Conservation (phyloP, 352 stramenopile genomes). For the Phytophthora constricta region DNA sequence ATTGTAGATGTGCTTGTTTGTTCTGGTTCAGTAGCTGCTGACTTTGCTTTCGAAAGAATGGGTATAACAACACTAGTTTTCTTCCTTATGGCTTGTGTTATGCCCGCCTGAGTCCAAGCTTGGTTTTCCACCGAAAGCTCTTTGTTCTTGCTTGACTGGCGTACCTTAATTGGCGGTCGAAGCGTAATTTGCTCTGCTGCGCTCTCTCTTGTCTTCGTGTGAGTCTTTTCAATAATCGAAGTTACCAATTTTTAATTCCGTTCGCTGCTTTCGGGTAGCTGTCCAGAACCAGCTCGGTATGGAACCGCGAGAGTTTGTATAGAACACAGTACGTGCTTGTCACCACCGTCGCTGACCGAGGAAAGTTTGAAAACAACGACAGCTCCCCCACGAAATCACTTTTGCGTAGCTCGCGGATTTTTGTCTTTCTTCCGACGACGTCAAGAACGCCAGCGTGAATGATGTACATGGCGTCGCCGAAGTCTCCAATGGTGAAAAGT, state of each 20-base stretch:
- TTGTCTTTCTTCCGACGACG: constrained; percentile 63
- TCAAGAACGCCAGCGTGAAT: constrained; percentile 69
- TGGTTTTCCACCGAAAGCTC: background rate
- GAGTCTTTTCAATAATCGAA: background rate
- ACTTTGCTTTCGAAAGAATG: background rate
- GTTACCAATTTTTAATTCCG: constrained; percentile 34
- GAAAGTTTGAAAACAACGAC: constrained; percentile 65
- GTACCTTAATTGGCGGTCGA: background rate
- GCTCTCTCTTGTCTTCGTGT: background rate
- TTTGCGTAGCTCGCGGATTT: constrained; percentile 74
- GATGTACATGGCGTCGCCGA: constrained; percentile 79
- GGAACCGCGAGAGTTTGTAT: constrained; percentile 56
- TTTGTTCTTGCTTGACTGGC: background rate
- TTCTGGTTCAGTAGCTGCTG: background rate
- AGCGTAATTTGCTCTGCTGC: background rate
- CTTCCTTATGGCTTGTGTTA: background rate
- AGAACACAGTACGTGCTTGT: constrained; percentile 73
- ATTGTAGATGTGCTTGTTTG: background rate
- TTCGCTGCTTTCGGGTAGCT: constrained; percentile 56
- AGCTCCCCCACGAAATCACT: constrained; percentile 74
- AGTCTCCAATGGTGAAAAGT: constrained; percentile 63
- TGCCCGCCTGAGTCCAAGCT: background rate
- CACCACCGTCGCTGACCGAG: constrained; percentile 66
- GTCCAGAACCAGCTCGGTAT: constrained; percentile 62
- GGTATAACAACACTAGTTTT: background rate